Base-by-base conservation (phyloP, 805 yeast genomes). In the Clavispora vitiphila region DNA sequence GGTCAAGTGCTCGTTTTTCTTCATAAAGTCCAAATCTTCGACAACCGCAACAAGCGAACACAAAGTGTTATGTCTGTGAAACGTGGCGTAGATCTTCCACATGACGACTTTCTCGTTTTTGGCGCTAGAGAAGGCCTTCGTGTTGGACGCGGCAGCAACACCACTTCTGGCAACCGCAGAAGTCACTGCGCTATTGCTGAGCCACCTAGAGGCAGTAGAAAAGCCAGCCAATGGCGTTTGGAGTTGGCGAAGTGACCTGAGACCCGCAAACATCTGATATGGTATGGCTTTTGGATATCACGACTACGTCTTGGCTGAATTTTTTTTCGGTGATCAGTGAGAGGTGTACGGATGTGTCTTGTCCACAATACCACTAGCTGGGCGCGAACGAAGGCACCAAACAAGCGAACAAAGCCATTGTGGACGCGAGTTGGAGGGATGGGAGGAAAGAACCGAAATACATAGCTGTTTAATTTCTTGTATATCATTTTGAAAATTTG, bases 61-160 rank as follows among this genome's bases (percentile, higher is more conserved):
- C 54, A 81, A 80, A 2, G 96, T 85, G 69, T 90, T 90, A 68
- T 90, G 91, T 57, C 80, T 81, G 41, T 83, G 78, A 66, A 89
- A 90, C 23, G 72, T 67, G 44, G 88, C 87, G 63, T 86, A 86
- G 41, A 91, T 61, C 40, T 85, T 80, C 69, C 88, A 83, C 55
- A 80, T 79, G 21, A 83, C 81, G 19, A 66, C 55, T 61, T 64
- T 51, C 47, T 62, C 61, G 37, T 52, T 55, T 37, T 34, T 42
- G n/a, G 30, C 24, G n/a, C 26, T 35, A 25, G 34, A 29, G 26
- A 35, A 25, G 9, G 31, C 26, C 15, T 30, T 23, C 24, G 38
- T 39, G 37, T 41, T 45, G 30, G 39, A 18, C 19, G 29, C 8
- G 4, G 38, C 31, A 38, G 32, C 37, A 10, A 34, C 41, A 18